Evolutionary conservation across 192 early-diverging fungal species (phyloP), one percentile per base, ranked within the genome.

Genomic region (Backusella circina): DNA sequence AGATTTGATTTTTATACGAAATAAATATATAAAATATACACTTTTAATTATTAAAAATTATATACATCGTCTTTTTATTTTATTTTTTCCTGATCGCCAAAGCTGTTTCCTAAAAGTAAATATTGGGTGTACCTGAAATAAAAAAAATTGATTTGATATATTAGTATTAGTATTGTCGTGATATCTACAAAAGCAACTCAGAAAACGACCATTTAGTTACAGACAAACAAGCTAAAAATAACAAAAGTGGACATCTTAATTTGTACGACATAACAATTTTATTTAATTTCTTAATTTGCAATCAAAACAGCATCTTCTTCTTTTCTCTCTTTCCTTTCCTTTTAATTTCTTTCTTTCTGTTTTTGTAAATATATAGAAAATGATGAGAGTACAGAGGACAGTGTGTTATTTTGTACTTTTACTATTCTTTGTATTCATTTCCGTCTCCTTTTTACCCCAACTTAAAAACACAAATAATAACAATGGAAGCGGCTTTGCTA

Each of bases 371-470:
- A 68, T 37, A 68, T 16, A 68, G 33, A 68, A 66, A 33, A 68
- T 68, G 67, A 68, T 68, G 32, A 68, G 67, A 38, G 36, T 68
- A 68, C 67, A 68, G 36, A 33, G 67, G 1, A 38, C 36, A 36
- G 36, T 68, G 36, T 68, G 36, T 35, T 68, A 68, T 68, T 37
- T 68, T 37, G 32, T 33, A 38, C 32, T 68, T 68, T 36, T 68
- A 38, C 15, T 68, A 68, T 28, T 68, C 10, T 68, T 68, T 68
- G 36, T 35, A 36, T 68, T 68, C 35, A 26, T 68, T 68, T 38
- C 67, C 4, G 32, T 68, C 38, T 37, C 35, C 9, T 37, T 68
- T 12, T 38, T 68, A 38, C 67, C 67, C 10, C 18, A 23, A n/a
- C 36, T 68, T 61, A 61, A 61, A 61, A 61, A 28, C 13, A 61